Evolutionary conservation across 306 rosid species (phyloP), one percentile per base, ranked within the genome.

Genomic region (Malus orientalis): DNA sequence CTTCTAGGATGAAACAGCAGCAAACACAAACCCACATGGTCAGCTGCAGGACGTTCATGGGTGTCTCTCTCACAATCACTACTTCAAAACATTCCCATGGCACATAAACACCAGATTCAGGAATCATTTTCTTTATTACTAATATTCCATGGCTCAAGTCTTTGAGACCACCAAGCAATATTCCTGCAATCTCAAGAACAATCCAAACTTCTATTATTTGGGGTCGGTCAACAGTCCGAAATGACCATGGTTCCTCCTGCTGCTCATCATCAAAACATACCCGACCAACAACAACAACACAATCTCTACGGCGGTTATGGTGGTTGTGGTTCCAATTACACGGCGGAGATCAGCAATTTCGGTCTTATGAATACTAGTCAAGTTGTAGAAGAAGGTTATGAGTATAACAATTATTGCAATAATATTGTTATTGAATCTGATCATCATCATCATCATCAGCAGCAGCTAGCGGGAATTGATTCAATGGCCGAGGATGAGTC

Each of bases 201-300:
- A 49, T 49, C 55, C 55, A 49, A 49, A 49, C 7, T 49, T 49
- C 55, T 49, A 49, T 8, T 60, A 60, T 38, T 66, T 66, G 22
- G 51, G 66, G 70, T 78, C 40, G 74, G 45, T 64, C 69, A 85
- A 65, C 75, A 44, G 53, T 73, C 61, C 70, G 89, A 78, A 60
- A 84, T 90, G 96, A 93, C 89, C 86, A 91, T 91, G 96, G 89
- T 93, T 83, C 91, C 94, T 81, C 77, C 94, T 70, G 60, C 78
- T 27, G 42, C 18, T 63, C 67, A 57, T 58, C 69, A 74, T 74
- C 87, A 74, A 71, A 74, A 78, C 82, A 75, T 75, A 75, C 82
- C 87, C 68, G 80, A 79, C 55, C 81, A 83, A 76, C 67, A 86
- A 73, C 74, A 75, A 66, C 78, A 32, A 47, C 77, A 80, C 9